Evolutionary conservation across 2,329 filamentous ascomycete genomes (phyloP), one percentile per base, ranked within the genome.

Genomic region (Fusarium aywerte): DNA sequence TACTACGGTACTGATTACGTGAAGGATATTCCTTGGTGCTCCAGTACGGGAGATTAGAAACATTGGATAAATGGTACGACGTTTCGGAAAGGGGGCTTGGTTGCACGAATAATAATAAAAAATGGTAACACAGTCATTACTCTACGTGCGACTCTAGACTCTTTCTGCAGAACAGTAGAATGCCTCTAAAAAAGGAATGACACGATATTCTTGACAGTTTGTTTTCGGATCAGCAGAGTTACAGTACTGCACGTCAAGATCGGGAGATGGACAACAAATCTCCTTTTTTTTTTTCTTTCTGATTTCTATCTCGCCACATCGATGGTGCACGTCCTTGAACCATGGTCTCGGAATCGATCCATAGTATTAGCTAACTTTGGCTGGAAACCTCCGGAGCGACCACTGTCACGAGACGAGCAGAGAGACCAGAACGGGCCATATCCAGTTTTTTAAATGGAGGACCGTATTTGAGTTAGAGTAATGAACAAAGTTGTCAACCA

Each of bases 401-500:
- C 45, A 33, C 32, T 38, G 55, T 68, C 65, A 66, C 53, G 42
- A 67, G 62, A 49, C 38, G 29, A 12, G n/a, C 39, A 43, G 16
- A 27, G 50, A 27, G 40, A 48, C 65, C 53, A 50, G 31, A 31
- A 38, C 47, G 54, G 21, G 54, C 32, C 32, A 35, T 16, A 25
- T 40, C 39, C 39, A 42, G 20, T 39, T 39, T 25, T 2, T 40
- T 23, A 16, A 27, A 43, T 43, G 27, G 16, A n/a, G 11, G 27
- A 43, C 40, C 15, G 25, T 42, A 40, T 21, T 44, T 35, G 47
- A 59, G 47, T 63, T 60, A 65, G 53, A 67, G 64, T 60, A 67
- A 27, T 40, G 18, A 35, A 51, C 52, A 60, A 65, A 64, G 53
- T 58, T 64, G 23, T 60, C 58, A 60, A 40, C 45, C 55, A 61